These are phyloP conservation scores for Candida insectalens DNA, from an alignment of 805 yeast species.

Conservation along the genomic window DNA sequence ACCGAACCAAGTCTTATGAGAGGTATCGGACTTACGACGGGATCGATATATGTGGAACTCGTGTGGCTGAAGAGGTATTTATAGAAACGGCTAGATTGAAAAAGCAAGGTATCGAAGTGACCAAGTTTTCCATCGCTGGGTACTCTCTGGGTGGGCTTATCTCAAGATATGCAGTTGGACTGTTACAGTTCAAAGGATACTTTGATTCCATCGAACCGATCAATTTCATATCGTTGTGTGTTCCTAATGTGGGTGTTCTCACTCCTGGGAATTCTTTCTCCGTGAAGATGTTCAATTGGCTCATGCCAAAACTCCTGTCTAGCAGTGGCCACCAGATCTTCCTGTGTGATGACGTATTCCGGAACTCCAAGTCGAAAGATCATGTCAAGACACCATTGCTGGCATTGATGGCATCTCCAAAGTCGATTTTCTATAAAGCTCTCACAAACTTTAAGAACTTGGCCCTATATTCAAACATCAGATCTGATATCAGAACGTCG, in stretches of 20 bases:
- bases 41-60: slow-evolving; percentile 70
- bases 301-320: slow-evolving; percentile 60
- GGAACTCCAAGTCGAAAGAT: not conserved
- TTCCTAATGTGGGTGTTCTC: slow-evolving; percentile 62
- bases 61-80: slow-evolving; percentile 62
- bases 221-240: slow-evolving; percentile 50
- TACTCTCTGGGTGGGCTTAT: slow-evolving; percentile 87
- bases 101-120: slow-evolving; percentile 26
- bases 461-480: slow-evolving; percentile 62
- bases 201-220: slow-evolving; percentile 49
- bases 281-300: slow-evolving; percentile 45
- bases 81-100: slow-evolving; percentile 22
- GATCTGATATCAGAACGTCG: slow-evolving; percentile 71
- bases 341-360: slow-evolving; percentile 32
- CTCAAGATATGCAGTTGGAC: slow-evolving; percentile 73
- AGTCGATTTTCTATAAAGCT: slow-evolving; percentile 50
- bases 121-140: slow-evolving; percentile 71
- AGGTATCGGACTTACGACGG: slow-evolving; percentile 83
- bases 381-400: slow-evolving; percentile 37
- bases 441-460: slow-evolving; percentile 42
- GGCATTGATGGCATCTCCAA: slow-evolving; percentile 53
- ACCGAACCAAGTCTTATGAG: slow-evolving; percentile 48
- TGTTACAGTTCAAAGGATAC: slow-evolving; percentile 40
- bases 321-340: slow-evolving; percentile 70
- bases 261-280: slow-evolving; percentile 48